A percentile compares a stretch with the other conserved stretches of the same genome.
Conservation (phyloP, 2,329 filamentous ascomycete species). For the Fusarium floridanum region DNA sequence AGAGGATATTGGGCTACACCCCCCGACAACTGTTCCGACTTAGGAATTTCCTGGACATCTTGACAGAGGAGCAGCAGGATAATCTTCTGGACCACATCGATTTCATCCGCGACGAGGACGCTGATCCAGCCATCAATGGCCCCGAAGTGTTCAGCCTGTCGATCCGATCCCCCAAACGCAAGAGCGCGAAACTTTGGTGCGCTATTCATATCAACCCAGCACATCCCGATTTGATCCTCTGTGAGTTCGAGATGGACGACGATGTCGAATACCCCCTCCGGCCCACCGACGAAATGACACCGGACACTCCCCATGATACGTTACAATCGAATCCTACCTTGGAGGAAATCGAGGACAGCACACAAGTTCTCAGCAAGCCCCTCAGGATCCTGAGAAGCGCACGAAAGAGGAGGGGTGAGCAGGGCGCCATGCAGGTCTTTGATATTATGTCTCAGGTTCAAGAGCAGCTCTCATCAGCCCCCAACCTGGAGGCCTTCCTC, state of each 20-base stretch:
- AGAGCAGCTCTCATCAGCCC: conserved; percentile 82
- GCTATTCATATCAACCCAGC: conserved; percentile 81
- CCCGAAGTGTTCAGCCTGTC: conserved; percentile 89
- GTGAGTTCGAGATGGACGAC: conserved; percentile 90
- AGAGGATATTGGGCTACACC: conserved; percentile 79
- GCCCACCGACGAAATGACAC: conserved; percentile 69
- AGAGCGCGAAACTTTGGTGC: conserved; percentile 83
- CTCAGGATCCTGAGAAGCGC: conserved; percentile 82
- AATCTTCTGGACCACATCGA: conserved; percentile 88
- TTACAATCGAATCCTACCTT: conserved; percentile 78
- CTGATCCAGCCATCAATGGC: conserved; percentile 79
- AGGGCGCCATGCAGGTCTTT: conserved; percentile 89
- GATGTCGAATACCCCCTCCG: conserved; percentile 77
- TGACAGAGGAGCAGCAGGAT: conserved; percentile 86
- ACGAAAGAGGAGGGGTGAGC: conserved; percentile 80
- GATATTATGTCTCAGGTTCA: conserved; percentile 94
- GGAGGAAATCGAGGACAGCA: conserved; percentile 82
- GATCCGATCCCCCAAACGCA: conserved; percentile 69
- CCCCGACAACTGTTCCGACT: conserved; percentile 82
- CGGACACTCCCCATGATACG: conserved; percentile 78
- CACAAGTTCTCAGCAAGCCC: conserved; percentile 79
- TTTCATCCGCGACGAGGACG: conserved; percentile 86
- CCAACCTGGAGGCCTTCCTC: conserved; percentile 78
- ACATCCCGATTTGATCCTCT: conserved; percentile 80
- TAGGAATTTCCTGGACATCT: conserved; percentile 83